Base-by-base conservation (phyloP, 2,329 filamentous ascomycete genomes). In the Fusarium austroafricanum region DNA sequence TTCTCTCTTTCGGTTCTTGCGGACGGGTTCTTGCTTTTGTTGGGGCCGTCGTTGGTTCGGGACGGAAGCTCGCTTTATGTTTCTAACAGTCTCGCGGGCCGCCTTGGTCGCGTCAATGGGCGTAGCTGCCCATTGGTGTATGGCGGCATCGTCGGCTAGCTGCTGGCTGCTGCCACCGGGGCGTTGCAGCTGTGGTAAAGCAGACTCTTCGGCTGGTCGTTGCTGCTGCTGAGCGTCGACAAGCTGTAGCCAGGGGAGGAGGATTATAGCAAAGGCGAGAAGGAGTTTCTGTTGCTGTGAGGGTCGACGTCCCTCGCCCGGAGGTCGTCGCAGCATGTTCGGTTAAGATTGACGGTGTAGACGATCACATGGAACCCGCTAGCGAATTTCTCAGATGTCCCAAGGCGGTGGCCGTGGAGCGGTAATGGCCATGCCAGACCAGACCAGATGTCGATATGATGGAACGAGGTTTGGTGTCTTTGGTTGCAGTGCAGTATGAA, bases 171-270 rank as follows among this genome's bases (percentile, higher is more conserved):
- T 67, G 67, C 68, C 68, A 55, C 68, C 73, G 37, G 66, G 56
- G 44, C 54, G 61, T 29, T 67, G 65, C 45, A 75, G 45, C 17
- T 64, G 59, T 54, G 65, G 70, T 45, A 64, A n/a, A 26, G 52
- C 57, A 47, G 65, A 58, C 43, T 74, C 65, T 57, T 59, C 62
- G 53, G 57, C 61, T 43, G 61, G 77, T 71, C 77, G 80, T 65
- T 85, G 85, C 83, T 89, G 87, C 85, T 88, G 87, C 84, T 87
- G 87, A 85, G 86, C 87, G 73, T 88, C 84, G 81, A 86, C 85
- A 70, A 88, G 79, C 55, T 79, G 79, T 45, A 83, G 73, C 80
- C 83, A 86, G 53, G 87, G 86, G 61, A 90, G 76, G 56, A 90
- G 78, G 58, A 90, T 79, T 65, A 89, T 77, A 72, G 84, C 85